Conservation (phyloP, 2,329 filamentous ascomycete genomes). For the Amphichorda felina region DNA sequence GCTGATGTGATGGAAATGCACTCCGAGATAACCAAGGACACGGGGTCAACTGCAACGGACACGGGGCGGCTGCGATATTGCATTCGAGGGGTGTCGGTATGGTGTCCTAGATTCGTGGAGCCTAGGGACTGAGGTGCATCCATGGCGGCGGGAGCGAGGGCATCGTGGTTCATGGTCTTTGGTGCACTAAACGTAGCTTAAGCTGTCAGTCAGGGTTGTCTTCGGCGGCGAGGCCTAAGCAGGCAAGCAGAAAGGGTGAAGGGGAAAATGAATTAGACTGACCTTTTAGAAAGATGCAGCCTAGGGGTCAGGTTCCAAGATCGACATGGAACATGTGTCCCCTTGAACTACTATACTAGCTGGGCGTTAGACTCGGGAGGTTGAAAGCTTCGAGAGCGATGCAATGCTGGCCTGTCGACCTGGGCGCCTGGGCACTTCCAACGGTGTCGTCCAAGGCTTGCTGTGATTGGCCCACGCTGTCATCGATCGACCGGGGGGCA, state of each 20-base stretch:
- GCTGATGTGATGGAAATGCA: conserved; percentile 97
- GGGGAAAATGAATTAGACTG: not conserved
- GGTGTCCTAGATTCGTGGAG: conserved; percentile 8
- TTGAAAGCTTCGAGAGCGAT: not conserved
- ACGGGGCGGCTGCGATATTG: conserved; percentile 51
- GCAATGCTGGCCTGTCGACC: not conserved
- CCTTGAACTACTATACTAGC: too few species aligned
- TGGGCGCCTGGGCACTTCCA: conserved; percentile 3
- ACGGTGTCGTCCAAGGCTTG: conserved; percentile 13
- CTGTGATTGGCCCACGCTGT: conserved; percentile 12
- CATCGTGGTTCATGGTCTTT: conserved; percentile 21
- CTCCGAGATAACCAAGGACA: conserved; percentile 92
- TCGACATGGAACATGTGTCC: not conserved
- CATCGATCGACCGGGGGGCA: not conserved
- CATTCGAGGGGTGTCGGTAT: conserved; percentile 30
- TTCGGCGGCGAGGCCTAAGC: too few species aligned
- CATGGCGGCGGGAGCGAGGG: conserved; percentile 11
- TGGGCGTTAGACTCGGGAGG: not conserved
- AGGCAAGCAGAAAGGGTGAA: not conserved
- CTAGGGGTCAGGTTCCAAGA: not conserved
- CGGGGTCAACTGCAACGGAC: conserved; percentile 77
- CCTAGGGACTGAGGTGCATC: conserved; percentile 10
- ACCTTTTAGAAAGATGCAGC: not conserved
- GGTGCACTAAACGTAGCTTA: not conserved
- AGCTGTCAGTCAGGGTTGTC: not conserved